A percentile compares a stretch with the other conserved stretches of the same genome.
phyloP scores from a whole-genome alignment of 305 asterid species.

The Solanum hybrid region DNA sequence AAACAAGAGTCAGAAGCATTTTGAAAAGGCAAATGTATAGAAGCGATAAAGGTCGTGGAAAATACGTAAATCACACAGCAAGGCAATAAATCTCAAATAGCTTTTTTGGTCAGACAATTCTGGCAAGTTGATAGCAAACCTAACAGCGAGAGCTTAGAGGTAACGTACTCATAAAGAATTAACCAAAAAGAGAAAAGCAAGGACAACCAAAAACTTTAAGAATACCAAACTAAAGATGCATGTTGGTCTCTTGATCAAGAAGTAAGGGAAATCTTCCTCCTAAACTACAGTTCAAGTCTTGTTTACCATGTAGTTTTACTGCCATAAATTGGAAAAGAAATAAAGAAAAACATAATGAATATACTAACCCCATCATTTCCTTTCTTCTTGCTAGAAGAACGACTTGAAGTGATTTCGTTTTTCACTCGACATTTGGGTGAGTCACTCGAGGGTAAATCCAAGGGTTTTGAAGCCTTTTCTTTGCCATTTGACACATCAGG shows the following conservation, averaged over 20 bases:
- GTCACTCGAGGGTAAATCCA: conserved; percentile 29
- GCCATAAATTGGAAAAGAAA: conserved; percentile 5
- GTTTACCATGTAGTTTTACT: not conserved
- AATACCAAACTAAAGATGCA: not conserved
- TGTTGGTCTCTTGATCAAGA: not conserved
- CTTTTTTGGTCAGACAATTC: conserved; percentile 1
- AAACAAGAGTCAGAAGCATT: conserved; percentile 10
- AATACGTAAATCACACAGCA: conserved; percentile 3
- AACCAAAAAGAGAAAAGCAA: not conserved
- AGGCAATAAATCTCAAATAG: conserved; percentile 11
- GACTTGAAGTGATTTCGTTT: conserved; percentile 31
- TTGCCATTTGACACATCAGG: conserved; percentile 35
- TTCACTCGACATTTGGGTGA: conserved; percentile 29
- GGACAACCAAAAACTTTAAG: not conserved
- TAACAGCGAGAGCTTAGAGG: not conserved
- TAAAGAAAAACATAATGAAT: conserved; percentile 1
- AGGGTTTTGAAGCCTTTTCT: conserved; percentile 33
- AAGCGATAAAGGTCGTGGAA: not conserved
- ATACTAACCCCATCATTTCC: conserved; percentile 86
- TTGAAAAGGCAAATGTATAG: not conserved
- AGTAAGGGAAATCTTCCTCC: not conserved
- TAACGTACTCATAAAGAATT: not conserved
- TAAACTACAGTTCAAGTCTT: not conserved
- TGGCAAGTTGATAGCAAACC: not conserved
- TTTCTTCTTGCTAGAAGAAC: conserved; percentile 49